Conservation (phyloP, 78 protist species). For the Goniomonas avonlea region DNA sequence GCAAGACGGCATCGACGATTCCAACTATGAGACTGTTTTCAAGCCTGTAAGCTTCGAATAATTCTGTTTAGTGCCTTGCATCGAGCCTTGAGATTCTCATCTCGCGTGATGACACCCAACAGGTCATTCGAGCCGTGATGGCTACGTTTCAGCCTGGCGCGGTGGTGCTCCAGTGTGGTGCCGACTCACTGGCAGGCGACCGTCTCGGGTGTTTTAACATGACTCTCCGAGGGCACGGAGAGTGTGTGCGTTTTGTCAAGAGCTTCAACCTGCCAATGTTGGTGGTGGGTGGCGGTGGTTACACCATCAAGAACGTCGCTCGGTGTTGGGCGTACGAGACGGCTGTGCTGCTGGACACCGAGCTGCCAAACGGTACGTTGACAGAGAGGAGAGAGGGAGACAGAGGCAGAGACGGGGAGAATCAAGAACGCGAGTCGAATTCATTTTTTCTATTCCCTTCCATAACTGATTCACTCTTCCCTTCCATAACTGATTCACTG, state of each 20-base stretch:
- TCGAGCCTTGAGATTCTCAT: neutral
- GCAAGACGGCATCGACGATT: conserved; percentile 93
- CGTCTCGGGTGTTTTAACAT: conserved; percentile 96
- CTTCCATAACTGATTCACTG: too few relatives aligned
- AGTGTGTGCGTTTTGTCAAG: conserved; percentile 27
- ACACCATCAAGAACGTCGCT: conserved; percentile 94
- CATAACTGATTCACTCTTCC: too few relatives aligned
- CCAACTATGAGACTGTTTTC: conserved; percentile 70
- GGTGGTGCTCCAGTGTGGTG: conserved; percentile 90
- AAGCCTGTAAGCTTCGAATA: conserved; percentile 54
- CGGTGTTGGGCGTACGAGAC: conserved; percentile 98
- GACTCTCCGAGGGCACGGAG: conserved; percentile 58
- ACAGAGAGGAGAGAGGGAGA: too few relatives aligned
- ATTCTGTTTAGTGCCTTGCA: neutral
- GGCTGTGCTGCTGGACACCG: neutral
- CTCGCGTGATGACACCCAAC: neutral
- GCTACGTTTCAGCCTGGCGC: conserved; percentile 76
- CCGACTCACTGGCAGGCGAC: conserved; percentile 95
- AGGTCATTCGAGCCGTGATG: conserved; percentile 52
- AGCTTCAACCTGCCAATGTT: conserved; percentile 71
- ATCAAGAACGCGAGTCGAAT: neutral
- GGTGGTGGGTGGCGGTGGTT: conserved; percentile 99
- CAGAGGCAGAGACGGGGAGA: too few relatives aligned
- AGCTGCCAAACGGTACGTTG: neutral
- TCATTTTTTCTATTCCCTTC: too few relatives aligned